A percentile compares a stretch with the other conserved stretches of the same genome.
phyloP scores from a whole-genome alignment of 768 basidiomycete genomes.

The Crassisporium funariophilum region DNA sequence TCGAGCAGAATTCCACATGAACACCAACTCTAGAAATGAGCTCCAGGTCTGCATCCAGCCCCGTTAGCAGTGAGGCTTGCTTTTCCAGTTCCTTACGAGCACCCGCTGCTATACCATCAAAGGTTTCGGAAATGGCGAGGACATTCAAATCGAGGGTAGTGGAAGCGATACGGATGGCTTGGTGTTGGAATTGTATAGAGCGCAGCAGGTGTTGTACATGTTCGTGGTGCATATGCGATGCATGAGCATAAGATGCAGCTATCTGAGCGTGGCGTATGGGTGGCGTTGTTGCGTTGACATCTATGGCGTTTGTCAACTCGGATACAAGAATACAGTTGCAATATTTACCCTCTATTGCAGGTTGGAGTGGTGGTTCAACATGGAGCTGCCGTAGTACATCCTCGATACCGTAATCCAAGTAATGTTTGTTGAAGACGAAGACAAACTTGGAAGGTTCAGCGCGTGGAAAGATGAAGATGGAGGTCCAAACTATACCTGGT shows the following conservation, averaged over 20 bases:
- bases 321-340: neutral
- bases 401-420: slow-evolving; percentile 69
- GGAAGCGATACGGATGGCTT: slow-evolving; percentile 74
- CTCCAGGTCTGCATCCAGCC: slow-evolving; percentile 71
- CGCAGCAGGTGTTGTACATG: slow-evolving; percentile 52
- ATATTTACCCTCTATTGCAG: slow-evolving; percentile 67
- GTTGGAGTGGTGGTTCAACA: slow-evolving; percentile 62
- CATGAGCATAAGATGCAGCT: slow-evolving; percentile 64
- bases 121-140: slow-evolving; percentile 69
- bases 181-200: slow-evolving; percentile 65
- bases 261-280: slow-evolving; percentile 70
- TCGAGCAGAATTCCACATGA: slow-evolving; percentile 76
- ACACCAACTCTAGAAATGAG: slow-evolving; percentile 67
- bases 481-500: slow-evolving; percentile 55
- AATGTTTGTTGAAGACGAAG: slow-evolving; percentile 83
- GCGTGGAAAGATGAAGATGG: neutral
- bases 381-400: slow-evolving; percentile 67
- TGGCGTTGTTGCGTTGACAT: slow-evolving; percentile 67
- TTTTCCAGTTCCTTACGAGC: slow-evolving; percentile 68
- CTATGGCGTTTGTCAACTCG: slow-evolving; percentile 32
- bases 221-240: slow-evolving; percentile 66
- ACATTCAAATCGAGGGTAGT: slow-evolving; percentile 71
- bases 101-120: slow-evolving; percentile 58
- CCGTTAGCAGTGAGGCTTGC: slow-evolving; percentile 62
- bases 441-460: slow-evolving; percentile 49